Conservation (phyloP, 2,329 filamentous ascomycete species). For the Lasiodiplodia sp. region DNA sequence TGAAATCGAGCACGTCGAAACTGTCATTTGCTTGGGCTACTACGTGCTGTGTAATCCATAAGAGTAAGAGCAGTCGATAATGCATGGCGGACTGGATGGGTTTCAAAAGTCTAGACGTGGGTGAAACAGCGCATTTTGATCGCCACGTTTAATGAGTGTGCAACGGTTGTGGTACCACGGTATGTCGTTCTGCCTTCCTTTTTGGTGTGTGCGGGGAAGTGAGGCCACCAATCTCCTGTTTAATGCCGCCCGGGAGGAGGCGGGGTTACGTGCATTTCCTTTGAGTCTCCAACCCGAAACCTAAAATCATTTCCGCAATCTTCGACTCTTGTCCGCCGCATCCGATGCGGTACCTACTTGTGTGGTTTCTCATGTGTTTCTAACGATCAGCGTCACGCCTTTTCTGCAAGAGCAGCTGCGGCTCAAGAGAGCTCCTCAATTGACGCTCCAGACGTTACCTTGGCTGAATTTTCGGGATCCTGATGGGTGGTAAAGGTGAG, state of each 20-base stretch:
- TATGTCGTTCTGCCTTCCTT: slow-evolving; percentile 7
- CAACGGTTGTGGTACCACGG: neutral
- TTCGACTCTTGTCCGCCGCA: neutral
- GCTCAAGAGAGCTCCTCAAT: neutral
- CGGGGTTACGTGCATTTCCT: too few relatives aligned
- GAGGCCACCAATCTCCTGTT: neutral
- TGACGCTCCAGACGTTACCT: neutral
- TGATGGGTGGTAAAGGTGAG: neutral
- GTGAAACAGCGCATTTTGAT: slow-evolving; percentile 3
- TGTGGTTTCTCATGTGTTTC: neutral
- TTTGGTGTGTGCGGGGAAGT: slow-evolving; percentile 16
- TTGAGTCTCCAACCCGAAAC: too few relatives aligned
- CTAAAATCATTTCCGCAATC: too few relatives aligned
- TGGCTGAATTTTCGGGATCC: neutral
- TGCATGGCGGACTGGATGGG: neutral
- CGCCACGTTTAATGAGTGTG: neutral
- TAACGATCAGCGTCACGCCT: neutral
- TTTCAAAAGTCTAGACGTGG: neutral
- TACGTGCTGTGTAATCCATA: neutral
- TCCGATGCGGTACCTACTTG: neutral
- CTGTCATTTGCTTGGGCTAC: neutral
- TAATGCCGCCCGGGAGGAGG: too few relatives aligned
- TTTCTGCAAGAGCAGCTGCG: neutral
- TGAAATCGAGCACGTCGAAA: slow-evolving; percentile 43
- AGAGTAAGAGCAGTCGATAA: neutral